phyloP scores from a whole-genome alignment of 2,329 filamentous ascomycete genomes.

The Neophaeococcomyces mojaviensis region DNA sequence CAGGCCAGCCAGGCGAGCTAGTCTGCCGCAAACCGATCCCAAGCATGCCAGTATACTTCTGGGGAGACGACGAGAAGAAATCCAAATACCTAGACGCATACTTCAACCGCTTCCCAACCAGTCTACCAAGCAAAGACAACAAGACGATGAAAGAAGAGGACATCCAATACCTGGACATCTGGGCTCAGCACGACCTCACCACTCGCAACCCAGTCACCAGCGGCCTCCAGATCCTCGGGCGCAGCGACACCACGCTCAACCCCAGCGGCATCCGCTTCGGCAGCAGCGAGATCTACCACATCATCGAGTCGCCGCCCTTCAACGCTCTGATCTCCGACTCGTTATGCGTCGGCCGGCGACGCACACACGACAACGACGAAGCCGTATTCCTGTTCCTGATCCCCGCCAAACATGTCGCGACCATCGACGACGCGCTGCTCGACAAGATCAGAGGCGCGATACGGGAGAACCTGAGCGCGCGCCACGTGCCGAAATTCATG shows the following conservation, averaged over 20 bases:
- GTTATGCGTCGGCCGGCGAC: conserved; percentile 33
- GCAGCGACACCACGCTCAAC: conserved; percentile 42
- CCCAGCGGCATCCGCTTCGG: conserved; percentile 43
- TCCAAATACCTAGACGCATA: conserved; percentile 38
- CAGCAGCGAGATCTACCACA: conserved; percentile 40
- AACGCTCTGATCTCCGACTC: conserved; percentile 30
- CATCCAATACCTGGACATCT: conserved; percentile 32
- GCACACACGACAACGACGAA: conserved; percentile 31
- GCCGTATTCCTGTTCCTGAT: conserved; percentile 36
- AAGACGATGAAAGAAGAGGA: conserved; percentile 8
- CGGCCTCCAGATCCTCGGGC: conserved; percentile 37
- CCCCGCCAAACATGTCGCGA: conserved; percentile 16
- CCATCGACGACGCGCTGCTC: conserved; percentile 23
- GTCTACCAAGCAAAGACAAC: background rate
- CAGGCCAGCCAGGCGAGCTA: conserved; percentile 38
- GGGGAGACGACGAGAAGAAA: conserved; percentile 34
- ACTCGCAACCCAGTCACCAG: conserved; percentile 35
- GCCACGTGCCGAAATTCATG: conserved; percentile 38
- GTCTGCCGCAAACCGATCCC: conserved; percentile 41
- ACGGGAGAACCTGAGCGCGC: conserved; percentile 23
- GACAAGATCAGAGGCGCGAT: conserved; percentile 21
- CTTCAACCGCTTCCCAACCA: conserved; percentile 34
- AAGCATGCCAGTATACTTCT: conserved; percentile 40
- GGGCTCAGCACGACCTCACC: conserved; percentile 43
- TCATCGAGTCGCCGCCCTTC: conserved; percentile 33